Base-by-base conservation (phyloP, 306 rosid species). In the Corylus heterophylla region DNA sequence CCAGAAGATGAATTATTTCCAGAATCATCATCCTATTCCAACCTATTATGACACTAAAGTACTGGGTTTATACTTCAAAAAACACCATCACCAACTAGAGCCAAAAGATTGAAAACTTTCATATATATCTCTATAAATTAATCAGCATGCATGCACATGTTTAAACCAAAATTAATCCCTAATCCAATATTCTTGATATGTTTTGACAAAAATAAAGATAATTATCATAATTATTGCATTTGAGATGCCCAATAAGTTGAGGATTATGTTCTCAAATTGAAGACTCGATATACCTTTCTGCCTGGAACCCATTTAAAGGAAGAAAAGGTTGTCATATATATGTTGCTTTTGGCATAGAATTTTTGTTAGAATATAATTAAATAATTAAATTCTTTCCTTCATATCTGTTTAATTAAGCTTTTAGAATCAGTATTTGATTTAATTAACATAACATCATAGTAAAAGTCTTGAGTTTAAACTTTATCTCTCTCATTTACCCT, bases 291-390 rank as follows among this genome's bases (percentile, higher is more conserved):
- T 4, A 39, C 6, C 52, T 49, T 49, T 56, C 39, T 61, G 74
- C 74, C 76, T 13, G 86, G 76, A 79, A 76, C 77, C 80, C 80
- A 77, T 74, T 54, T 35, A 1, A 73, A 27, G 78, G 75, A 61
- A 71, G 13, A 49, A 49, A 49, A 49, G 14, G 14, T 49, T 49
- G 12, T 49, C 52, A 45, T 45, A 48, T 48, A 48, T 48, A 10
- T 11, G 52, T 3, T 49, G 52, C 52, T 49, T 1, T 49, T 49
- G 14, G 52, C 52, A 3, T 49, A 49, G 2, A 13, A 13, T 49
- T 6, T 39, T 42, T 42, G 7, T 5, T 42, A 42, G 45, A 42
- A 42, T 42, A 42, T 42, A 42, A 42, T 1, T 42, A 5, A 42
- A 42, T 42, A 5, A 6, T 42, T 42, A 42, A 6, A 42, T 42